A percentile compares a stretch with the other conserved stretches of the same genome.
Conservation (phyloP, 2,329 filamentous ascomycete species). For the Pseudocercospora macadamiae region DNA sequence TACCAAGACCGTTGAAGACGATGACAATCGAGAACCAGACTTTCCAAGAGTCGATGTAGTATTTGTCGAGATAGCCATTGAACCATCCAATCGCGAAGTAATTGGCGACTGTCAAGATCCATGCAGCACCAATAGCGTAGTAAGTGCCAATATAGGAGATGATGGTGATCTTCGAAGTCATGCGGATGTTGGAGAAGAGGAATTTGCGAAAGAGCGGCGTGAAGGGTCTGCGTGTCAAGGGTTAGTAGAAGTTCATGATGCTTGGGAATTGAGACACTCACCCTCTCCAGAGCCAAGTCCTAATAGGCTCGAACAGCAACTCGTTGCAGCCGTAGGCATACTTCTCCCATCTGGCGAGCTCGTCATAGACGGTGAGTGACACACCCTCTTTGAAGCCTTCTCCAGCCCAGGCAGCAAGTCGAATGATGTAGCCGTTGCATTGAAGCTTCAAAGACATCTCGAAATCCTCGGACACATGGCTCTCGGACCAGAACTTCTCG, state of each 20-base stretch:
- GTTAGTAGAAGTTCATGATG: background rate
- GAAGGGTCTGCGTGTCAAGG: constrained; percentile 56
- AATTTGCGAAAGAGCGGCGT: constrained; percentile 67
- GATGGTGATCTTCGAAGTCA: constrained; percentile 71
- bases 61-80: constrained; percentile 67
- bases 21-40: constrained; percentile 66
- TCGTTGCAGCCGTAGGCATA: constrained; percentile 74
- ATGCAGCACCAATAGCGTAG: constrained; percentile 70
- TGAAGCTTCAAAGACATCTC: constrained; percentile 75
- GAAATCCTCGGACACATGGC: constrained; percentile 76
- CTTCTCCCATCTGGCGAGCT: constrained; percentile 73
- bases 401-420: constrained; percentile 69
- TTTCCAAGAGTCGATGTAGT: constrained; percentile 69
- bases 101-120: constrained; percentile 68
- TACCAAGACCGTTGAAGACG: constrained; percentile 66
- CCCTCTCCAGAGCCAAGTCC: constrained; percentile 59
- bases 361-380: constrained; percentile 72
- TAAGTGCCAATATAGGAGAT: constrained; percentile 72
- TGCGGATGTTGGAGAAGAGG: constrained; percentile 62
- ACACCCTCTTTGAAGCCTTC: constrained; percentile 75
- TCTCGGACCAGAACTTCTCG: constrained; percentile 74
- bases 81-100: constrained; percentile 74
- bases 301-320: constrained; percentile 69
- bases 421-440: constrained; percentile 67
- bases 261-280: background rate